phyloP scores from a whole-genome alignment of 495 filamentous ascomycete genomes.

The Penicillium subrubescens region DNA sequence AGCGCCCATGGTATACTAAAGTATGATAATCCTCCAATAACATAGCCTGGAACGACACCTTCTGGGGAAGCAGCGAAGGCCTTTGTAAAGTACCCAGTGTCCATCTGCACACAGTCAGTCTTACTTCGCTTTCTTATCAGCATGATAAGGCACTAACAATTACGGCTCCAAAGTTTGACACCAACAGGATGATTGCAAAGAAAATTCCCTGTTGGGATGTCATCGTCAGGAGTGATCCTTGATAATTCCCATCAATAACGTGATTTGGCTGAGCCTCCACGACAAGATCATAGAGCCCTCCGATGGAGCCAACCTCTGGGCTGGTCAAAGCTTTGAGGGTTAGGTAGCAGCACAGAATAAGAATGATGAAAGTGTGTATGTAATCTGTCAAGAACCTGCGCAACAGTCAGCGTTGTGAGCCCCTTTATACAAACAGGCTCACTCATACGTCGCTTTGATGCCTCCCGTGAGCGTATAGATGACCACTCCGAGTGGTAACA shows the following conservation, averaged over 20 bases:
- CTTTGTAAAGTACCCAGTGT: background rate
- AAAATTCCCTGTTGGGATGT: background rate
- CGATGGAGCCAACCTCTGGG: background rate
- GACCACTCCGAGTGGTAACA: background rate
- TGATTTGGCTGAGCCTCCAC: background rate
- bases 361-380: background rate
- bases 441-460: background rate
- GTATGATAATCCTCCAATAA: background rate
- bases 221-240: background rate
- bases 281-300: background rate
- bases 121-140: background rate
- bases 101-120: background rate
- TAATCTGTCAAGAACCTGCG: background rate
- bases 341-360: background rate
- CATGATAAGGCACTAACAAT: background rate
- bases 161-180: background rate
- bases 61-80: background rate
- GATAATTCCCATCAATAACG: background rate
- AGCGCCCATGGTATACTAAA: background rate
- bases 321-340: background rate
- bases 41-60: background rate
- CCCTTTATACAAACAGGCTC: background rate
- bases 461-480: background rate
- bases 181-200: background rate
- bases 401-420: background rate